phyloP scores from a whole-genome alignment of 768 basidiomycete genomes.

The Tylopilus felleus region DNA sequence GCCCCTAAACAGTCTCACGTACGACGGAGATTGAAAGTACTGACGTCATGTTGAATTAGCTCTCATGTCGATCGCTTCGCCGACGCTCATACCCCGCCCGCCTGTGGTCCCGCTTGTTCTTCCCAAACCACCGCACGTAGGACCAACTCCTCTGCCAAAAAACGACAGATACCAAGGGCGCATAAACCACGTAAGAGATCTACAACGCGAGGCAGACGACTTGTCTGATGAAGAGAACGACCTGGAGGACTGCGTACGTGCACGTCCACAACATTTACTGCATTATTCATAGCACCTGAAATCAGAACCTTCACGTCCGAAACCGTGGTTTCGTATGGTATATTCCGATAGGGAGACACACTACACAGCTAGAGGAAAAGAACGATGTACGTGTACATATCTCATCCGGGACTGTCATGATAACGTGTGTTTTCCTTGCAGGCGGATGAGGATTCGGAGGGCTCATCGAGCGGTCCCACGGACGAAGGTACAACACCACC shows the following conservation, averaged over 20 bases:
- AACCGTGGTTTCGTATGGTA: slow-evolving; percentile 66
- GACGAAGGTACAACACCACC: slow-evolving; percentile 29
- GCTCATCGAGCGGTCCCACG: slow-evolving; percentile 31
- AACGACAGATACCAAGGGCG: slow-evolving; percentile 49
- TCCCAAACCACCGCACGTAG: slow-evolving; percentile 61
- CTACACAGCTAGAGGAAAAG: slow-evolving; percentile 80
- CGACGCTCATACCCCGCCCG: slow-evolving; percentile 71
- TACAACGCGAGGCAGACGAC: slow-evolving; percentile 77
- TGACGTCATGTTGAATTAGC: too few relatives aligned
- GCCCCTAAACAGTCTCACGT: too few relatives aligned
- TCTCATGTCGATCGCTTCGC: slow-evolving; percentile 53
- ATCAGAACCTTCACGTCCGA: slow-evolving; percentile 55
- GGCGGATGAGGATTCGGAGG: slow-evolving; percentile 38
- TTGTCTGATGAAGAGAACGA: slow-evolving; percentile 82
- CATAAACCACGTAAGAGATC: slow-evolving; percentile 61
- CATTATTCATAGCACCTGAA: neutral
- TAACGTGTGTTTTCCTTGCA: slow-evolving; percentile 3
- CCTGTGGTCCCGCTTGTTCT: slow-evolving; percentile 62
- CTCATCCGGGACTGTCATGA: neutral
- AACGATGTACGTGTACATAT: slow-evolving; percentile 57
- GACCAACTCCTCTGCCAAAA: slow-evolving; percentile 56
- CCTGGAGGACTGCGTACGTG: slow-evolving; percentile 67
- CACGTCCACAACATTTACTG: neutral
- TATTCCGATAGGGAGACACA: slow-evolving; percentile 68
- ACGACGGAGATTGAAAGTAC: too few relatives aligned